Base-by-base conservation (phyloP, 2,329 filamentous ascomycete species). In the Neofusicoccum umdonicola region DNA sequence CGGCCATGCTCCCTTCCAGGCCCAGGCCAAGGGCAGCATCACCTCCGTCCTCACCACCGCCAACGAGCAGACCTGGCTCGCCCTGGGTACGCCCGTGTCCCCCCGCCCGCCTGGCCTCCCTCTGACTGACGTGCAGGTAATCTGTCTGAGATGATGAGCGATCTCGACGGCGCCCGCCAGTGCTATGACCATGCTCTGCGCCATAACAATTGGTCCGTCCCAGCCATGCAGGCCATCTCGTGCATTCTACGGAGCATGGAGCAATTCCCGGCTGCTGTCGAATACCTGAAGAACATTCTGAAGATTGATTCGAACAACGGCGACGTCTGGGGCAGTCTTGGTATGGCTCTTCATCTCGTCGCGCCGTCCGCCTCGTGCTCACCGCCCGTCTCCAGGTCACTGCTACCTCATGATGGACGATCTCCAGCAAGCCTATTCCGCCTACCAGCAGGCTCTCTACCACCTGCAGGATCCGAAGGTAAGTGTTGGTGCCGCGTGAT, bases 401-500 rank as follows among this genome's bases (percentile, higher is more conserved):
- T 98, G 95, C 80, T 96, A 94, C 76, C 84, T 99, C 31, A 99
- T 99, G 95, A 96, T 97, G 87, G 95, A 99, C 74, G 94, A 97
- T 73, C 81, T 98, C 39, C 95, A 98, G 79, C 93, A 98, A 74
- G 95, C 95, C 0, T 99, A 99, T 73, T 91, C 92, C 37, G 93
- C 95, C 0, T 99, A 99, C 76, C 95, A 99, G 76, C 92, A 96
- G 75, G 95, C 95, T 5, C 81, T 98, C 6, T 94, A 97, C 68
- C 94, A 98, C 77, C 83, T 99, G 45, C 88, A 90, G 56, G 94
- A 97, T 76, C 93, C 94, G 1, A 98, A 97, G 86, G 37, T 66
- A 44, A 34, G 50, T 60, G 4, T 39, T 34, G 4, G 22, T 22
- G 12, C 19, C 8, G 8, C 13, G 2, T n/a, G 8, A 34, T 34